Evolutionary conservation across 805 yeast genomes (phyloP), one percentile per base, ranked within the genome.

Genomic region (Ogataea kodamae): DNA sequence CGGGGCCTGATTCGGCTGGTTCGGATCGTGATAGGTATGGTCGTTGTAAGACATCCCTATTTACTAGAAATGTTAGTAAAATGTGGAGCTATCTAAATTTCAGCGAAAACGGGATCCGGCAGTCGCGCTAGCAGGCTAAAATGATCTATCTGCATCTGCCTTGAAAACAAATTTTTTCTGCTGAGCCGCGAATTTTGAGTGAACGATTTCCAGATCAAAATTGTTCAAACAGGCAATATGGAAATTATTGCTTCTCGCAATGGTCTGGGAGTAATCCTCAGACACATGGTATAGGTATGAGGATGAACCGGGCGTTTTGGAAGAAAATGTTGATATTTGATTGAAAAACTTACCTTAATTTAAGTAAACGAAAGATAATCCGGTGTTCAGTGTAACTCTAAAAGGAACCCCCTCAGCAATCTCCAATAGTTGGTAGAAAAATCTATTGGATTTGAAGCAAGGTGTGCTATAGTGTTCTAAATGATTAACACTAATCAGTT

Each of bases 31-130:
- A 35, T 45, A 42, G 34, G 38, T 39, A 49, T 73, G 66, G 63
- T 74, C 79, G 72, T 67, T 69, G 62, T 74, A 74, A 62, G 81
- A 74, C 81, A 74, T 74, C 75, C 33, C 37, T 33, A 27, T 33
- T 33, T 23, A 33, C 37, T 33, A 33, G 28, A 33, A 23, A 32
- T n/a, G 37, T 33, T 33, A 33, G 37, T 27, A 27, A 11, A 18
- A 13, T 18, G 15, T 11, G 11, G 16, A 21, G 8, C 11, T 9
- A 28, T 33, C 37, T 27, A 27, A 27, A 27, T 34, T 39, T 31
- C 31, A 38, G 38, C 35, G 33, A 30, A 38, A 38, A 30, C 35
- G 30, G 25, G 30, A 17, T 14, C 23, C 15, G 9, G 13, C 13
- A 13, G 14, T 11, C 5, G 17, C 20, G 15, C 24, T 23, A 25